These are phyloP conservation scores for Thalassiosira exigua DNA, from an alignment of 352 stramenopile genomes.

Conservation along the genomic window DNA sequence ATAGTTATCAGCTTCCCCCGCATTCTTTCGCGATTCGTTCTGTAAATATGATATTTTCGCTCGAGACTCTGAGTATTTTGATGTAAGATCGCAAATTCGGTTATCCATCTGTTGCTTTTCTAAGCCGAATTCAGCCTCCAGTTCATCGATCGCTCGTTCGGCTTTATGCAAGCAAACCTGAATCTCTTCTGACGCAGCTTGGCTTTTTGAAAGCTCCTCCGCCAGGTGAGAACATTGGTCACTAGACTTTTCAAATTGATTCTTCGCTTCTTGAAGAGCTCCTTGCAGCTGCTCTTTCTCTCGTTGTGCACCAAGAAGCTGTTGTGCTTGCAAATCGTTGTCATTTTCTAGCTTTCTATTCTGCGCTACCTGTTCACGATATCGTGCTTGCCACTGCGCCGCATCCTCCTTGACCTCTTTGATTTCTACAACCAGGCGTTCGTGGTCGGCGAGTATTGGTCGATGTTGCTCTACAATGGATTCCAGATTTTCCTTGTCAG, in stretches of 20 bases:
- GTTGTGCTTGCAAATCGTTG: conserved; percentile 15
- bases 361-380: conserved; percentile 20
- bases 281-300: conserved; percentile 20
- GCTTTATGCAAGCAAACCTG: conserved; percentile 25
- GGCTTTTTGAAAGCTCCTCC: conserved; percentile 30
- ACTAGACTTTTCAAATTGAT: conserved; percentile 15
- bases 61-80: conserved; percentile 18
- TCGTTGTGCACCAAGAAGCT: conserved; percentile 15
- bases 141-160: conserved; percentile 37
- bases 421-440: conserved; percentile 37
- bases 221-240: conserved; percentile 24
- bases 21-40: conserved; percentile 9
- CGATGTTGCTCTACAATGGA: conserved; percentile 23
- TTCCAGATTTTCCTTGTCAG: conserved; percentile 29
- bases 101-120: conserved; percentile 17
- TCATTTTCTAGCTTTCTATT: conserved; percentile 22
- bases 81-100: conserved; percentile 39
- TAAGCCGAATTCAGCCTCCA: conserved; percentile 25
- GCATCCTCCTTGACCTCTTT: conserved; percentile 27
- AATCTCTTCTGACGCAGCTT: conserved; percentile 21
- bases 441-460: conserved; percentile 36
- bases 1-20: conserved; percentile 28
- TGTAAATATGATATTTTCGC: conserved; percentile 20
- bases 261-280: conserved; percentile 8
- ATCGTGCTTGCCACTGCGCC: conserved; percentile 11